Evolutionary conservation across 1,139 yeast species (phyloP), one percentile per base, ranked within the genome.

Genomic region (Williopsis jadinii): DNA sequence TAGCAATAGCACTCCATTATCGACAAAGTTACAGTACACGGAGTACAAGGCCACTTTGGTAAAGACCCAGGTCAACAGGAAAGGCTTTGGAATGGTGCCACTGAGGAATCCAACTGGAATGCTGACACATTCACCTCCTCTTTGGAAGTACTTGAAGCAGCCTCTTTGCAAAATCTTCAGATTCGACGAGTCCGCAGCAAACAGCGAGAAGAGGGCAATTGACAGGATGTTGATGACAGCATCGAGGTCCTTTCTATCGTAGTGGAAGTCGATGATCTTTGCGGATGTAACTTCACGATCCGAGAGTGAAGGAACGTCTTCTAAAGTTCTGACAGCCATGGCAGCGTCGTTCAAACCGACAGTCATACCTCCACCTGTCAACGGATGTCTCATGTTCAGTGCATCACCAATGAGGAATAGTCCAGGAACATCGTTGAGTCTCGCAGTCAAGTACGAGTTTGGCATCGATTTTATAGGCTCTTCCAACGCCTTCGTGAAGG

Each of bases 331-430:
- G 26, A 84, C 74, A 53, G 84, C 66, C 45, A 84, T 61, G 13
- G 73, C 87, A 6, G 90, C 92, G 60, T 92, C 99, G 58, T 80
- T 84, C 47, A 94, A 70, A 1, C 97, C 97, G 35, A 92, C 98
- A 10, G 97, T 90, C 99, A 92, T 92, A 46, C 99, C 99, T 45
- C 98, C 98, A 36, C 99, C 99, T 1, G 98, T 92, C 49, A 92
- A 73, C 14, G 99, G 99, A 62, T 92, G 99, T 60, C 99, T 77
- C 97, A 92, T 92, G 62, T 92, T 92, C 56, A 90, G 72, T 2
- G 98, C 87, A 60, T 92, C 99, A 34, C 99, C 99, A 37, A 92
- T 61, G 53, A 92, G 72, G 35, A 92, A 70, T 41, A 88, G 67
- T n/a, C 99, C 99, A 12, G 79, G 79, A 37, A 77, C 71, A 14